These are phyloP conservation scores for Rubia peregrina DNA, from an alignment of 305 asterid species.

Conservation along the genomic window DNA sequence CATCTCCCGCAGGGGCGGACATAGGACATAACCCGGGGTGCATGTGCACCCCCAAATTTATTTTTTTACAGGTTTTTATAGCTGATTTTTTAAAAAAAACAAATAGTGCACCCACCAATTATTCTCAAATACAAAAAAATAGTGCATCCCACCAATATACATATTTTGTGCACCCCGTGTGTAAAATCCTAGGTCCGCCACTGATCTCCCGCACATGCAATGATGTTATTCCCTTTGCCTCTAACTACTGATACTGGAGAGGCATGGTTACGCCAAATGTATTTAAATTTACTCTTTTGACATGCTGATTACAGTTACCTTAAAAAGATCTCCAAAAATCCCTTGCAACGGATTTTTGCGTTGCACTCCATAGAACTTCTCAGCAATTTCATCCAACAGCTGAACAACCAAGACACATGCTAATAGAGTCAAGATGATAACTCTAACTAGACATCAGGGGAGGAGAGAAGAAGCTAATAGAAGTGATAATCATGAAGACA, in stretches of 20 bases:
- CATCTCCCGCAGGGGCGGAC: no score
- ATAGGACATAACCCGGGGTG: no score
- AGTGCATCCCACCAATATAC: no score
- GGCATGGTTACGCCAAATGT: neutral
- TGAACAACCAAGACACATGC: conserved; percentile 27
- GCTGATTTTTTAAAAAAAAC: no score
- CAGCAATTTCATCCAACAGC: conserved; percentile 83
- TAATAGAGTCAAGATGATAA: neutral
- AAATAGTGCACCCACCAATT: no score
- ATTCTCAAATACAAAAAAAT: no score
- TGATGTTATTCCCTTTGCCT: neutral
- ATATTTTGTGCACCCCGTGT: no score
- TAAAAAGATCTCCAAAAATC: conserved; percentile 92
- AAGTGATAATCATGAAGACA: neutral
- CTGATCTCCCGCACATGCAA: neutral
- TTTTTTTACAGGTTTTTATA: no score
- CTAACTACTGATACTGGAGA: neutral
- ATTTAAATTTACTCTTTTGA: neutral
- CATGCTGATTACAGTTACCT: conserved; percentile 35
- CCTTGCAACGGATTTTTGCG: conserved; percentile 81
- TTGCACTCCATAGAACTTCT: conserved; percentile 75
- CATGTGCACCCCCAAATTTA: no score
- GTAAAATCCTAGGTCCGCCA: no score
- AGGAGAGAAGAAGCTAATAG: neutral
- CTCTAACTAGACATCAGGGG: conserved; percentile 1